phyloP scores from a whole-genome alignment of 2,329 filamentous ascomycete species.

The Stemphylium lycopersici region DNA sequence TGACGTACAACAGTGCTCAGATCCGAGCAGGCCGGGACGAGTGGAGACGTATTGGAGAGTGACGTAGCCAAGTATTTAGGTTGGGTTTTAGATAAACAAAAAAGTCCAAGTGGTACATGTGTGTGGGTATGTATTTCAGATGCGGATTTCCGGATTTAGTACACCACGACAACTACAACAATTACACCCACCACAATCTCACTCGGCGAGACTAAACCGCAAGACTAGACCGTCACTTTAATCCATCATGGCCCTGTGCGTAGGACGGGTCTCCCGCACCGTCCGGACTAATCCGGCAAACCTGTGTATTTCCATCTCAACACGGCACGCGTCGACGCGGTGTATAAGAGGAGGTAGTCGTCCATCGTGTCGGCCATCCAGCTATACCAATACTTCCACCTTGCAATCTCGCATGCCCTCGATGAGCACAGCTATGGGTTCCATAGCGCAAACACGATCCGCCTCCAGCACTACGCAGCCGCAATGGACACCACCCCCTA shows the following conservation, averaged over 20 bases:
- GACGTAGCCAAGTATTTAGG: no score
- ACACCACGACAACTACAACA: not conserved
- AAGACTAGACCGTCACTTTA: not conserved
- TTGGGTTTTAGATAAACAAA: no score
- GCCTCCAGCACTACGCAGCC: not conserved
- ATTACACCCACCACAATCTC: no score
- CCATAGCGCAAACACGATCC: slow-evolving; percentile 1
- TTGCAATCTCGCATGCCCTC: not conserved
- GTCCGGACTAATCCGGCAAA: not conserved
- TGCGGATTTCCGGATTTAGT: no score
- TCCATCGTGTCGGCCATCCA: not conserved
- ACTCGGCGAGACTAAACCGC: not conserved
- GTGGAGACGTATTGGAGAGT: no score
- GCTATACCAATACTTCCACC: not conserved
- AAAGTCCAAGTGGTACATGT: no score
- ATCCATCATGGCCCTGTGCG: not conserved
- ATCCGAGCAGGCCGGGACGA: no score
- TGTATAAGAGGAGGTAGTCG: not conserved
- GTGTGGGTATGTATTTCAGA: no score
- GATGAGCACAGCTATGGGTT: not conserved
- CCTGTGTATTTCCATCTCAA: not conserved
- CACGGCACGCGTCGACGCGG: not conserved
- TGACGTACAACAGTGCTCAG: no score
- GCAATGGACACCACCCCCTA: slow-evolving; percentile 12
- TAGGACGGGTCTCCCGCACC: not conserved